Base-by-base conservation (phyloP, 2,329 filamentous ascomycete genomes). In the Aspergillus novofumigatus region DNA sequence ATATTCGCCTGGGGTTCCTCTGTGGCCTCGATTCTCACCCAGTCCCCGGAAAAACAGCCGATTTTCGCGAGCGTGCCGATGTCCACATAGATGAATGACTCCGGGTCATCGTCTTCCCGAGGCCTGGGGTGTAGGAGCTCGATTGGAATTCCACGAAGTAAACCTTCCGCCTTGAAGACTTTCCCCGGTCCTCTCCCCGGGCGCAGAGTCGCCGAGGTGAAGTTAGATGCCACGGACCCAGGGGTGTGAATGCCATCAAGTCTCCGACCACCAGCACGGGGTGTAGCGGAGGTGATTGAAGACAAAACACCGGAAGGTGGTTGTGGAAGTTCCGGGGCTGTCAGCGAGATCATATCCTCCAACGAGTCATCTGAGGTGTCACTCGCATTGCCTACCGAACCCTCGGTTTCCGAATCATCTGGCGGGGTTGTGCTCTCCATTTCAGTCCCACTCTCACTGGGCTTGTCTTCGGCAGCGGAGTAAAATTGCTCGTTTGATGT, bases 1-100 rank as follows among this genome's bases (percentile, higher is more conserved):
- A 88, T 58, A 35, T 77, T 76, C n/a, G 70, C 53, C 55, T 75
- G 72, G 2, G 90, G 89, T 69, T 92, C 90, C 62, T 89, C 83
- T 0, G 90, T 83, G 5, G 85, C 82, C 75, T 96, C 91, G 10
- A 97, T 80, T 23, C 89, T 87, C 10, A 96, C 91, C 94, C 94
- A 99, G 69, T 99, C 94, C 29, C 94, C 94, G 0, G 93, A 97
- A 70, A 99, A 99, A 73, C 93, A 97, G 17, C 93, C 92, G 54
- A 99, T 88, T 65, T 92, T 92, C 14, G 91, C 88, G 21, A 99
- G 76, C 1, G 91, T 90, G 56, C 85, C 87, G 7, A 95, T 88
- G 66, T 97, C 92, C 4, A 99, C 92, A 67, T 93, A 99, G 1
- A 97, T 83, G 50, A 94, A 86, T 1, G 91, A 87, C 65, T 88